Conservation (phyloP, 352 stramenopile species). For the Globisporangium rhizosaccharum region DNA sequence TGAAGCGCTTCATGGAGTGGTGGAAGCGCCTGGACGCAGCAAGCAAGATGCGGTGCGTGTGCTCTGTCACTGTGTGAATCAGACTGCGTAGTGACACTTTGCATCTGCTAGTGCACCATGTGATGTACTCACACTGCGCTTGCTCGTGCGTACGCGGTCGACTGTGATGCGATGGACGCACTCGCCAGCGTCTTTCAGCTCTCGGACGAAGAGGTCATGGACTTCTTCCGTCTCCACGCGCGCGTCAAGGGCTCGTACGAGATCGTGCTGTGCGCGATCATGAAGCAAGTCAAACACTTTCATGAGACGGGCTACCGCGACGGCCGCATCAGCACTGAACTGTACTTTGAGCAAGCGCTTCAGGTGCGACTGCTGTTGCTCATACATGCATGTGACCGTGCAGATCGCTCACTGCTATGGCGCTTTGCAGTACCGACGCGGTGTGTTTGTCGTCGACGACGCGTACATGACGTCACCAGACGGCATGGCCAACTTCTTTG, state of each 20-base stretch:
- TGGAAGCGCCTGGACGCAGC: constrained; percentile 45
- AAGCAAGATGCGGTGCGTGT: constrained; percentile 33
- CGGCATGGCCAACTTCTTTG: constrained; percentile 44
- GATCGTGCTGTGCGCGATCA: constrained; percentile 86
- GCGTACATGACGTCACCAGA: constrained; percentile 36
- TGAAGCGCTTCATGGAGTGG: constrained; percentile 57
- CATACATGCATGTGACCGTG: background rate
- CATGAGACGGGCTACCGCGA: constrained; percentile 87
- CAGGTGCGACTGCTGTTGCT: constrained; percentile 18
- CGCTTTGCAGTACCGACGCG: constrained; percentile 30
- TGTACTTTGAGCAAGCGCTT: constrained; percentile 59
- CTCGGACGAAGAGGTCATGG: constrained; percentile 75
- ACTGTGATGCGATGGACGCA: background rate
- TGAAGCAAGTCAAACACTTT: constrained; percentile 93
- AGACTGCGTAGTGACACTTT: too few relatives aligned
- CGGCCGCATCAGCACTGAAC: constrained; percentile 66
- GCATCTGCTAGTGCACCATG: too few relatives aligned
- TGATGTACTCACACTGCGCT: background rate
- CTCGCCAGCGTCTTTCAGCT: constrained; percentile 76
- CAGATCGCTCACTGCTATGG: background rate
- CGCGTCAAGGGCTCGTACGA: constrained; percentile 90
- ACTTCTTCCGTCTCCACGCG: constrained; percentile 75
- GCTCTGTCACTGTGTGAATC: too few relatives aligned
- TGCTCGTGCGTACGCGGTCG: background rate
- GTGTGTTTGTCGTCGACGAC: constrained; percentile 43